Evolutionary conservation across 1,284 basidiomycete species (phyloP).

Genomic region (Microbotryomycetes sp.): DNA sequence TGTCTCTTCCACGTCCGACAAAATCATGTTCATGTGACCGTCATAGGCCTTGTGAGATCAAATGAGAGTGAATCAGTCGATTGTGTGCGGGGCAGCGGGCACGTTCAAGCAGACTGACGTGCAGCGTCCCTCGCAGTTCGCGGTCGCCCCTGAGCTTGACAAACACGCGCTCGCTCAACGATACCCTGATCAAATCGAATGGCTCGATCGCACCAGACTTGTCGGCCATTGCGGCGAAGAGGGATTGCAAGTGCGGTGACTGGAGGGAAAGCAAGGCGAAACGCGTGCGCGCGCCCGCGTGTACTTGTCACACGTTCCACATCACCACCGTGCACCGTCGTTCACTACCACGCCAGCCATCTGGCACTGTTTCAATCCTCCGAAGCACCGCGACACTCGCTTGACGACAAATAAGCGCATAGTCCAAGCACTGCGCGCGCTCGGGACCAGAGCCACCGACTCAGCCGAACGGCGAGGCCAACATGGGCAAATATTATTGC

Average conservation of each 20-base stretch:
- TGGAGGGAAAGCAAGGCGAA: neutral
- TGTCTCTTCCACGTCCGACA: slow-evolving; percentile 90
- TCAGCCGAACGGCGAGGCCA: neutral
- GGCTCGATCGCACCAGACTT: slow-evolving; percentile 43
- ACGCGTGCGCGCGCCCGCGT: neutral
- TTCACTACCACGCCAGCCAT: too few relatives aligned
- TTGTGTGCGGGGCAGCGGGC: neutral
- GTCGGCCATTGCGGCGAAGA: slow-evolving; percentile 5
- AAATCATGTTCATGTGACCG: slow-evolving; percentile 98
- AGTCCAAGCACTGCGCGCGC: too few relatives aligned
- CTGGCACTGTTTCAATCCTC: too few relatives aligned
- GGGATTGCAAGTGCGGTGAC: neutral
- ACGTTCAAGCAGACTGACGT: slow-evolving; percentile 53
- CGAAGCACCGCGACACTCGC: too few relatives aligned
- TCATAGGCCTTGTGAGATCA: slow-evolving; percentile 84
- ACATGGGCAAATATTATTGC: slow-evolving; percentile 46
- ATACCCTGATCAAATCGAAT: slow-evolving; percentile 96
- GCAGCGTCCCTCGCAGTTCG: slow-evolving; percentile 83
- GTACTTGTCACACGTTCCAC: too few relatives aligned
- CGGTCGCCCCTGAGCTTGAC: slow-evolving; percentile 94
- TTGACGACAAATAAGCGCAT: too few relatives aligned
- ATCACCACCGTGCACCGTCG: too few relatives aligned
- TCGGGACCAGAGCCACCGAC: too few relatives aligned
- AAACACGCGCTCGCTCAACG: slow-evolving; percentile 90
- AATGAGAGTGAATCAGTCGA: slow-evolving; percentile 11